These are phyloP conservation scores for Beauveria varroae DNA, from an alignment of 2,329 filamentous ascomycete genomes.

Conservation along the genomic window DNA sequence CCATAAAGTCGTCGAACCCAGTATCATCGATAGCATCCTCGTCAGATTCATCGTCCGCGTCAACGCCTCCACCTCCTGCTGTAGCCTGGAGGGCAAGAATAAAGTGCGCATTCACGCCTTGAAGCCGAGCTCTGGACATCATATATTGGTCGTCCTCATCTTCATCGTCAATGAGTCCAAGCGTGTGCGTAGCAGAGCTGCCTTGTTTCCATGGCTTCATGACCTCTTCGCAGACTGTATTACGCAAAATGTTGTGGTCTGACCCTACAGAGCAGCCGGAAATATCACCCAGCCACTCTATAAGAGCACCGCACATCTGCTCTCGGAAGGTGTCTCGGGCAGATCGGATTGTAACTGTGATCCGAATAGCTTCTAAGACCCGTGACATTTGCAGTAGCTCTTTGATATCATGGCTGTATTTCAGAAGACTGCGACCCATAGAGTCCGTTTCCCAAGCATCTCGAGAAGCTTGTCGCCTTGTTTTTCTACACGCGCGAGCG, in stretches of 20 bases:
- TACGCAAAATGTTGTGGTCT: conserved; percentile 71
- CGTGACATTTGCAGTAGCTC: conserved; percentile 70
- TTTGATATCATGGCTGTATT: conserved; percentile 64
- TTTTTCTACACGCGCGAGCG: conserved; percentile 74
- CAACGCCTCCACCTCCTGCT: conserved; percentile 23
- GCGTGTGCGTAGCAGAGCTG: conserved; percentile 70
- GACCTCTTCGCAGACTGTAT: conserved; percentile 83
- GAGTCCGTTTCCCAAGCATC: conserved; percentile 86
- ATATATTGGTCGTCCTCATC: conserved; percentile 43
- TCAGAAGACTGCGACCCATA: conserved; percentile 78
- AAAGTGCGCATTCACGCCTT: conserved; percentile 29
- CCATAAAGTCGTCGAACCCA: conserved; percentile 43
- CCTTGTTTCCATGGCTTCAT: conserved; percentile 81
- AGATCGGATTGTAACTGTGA: conserved; percentile 91
- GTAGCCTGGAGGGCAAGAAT: conserved; percentile 30
- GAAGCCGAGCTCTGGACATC: conserved; percentile 24
- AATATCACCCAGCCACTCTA: conserved; percentile 94
- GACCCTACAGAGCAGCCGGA: conserved; percentile 77
- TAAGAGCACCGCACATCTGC: conserved; percentile 96
- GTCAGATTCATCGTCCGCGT: conserved; percentile 22
- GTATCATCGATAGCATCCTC: conserved; percentile 31
- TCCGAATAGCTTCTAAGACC: conserved; percentile 88
- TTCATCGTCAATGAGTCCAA: conserved; percentile 34
- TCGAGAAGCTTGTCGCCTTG: conserved; percentile 57
- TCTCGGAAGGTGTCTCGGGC: conserved; percentile 93